These are phyloP conservation scores for Calonectria pseudoreteaudii DNA, from an alignment of 2,329 filamentous ascomycete genomes.

Conservation along the genomic window DNA sequence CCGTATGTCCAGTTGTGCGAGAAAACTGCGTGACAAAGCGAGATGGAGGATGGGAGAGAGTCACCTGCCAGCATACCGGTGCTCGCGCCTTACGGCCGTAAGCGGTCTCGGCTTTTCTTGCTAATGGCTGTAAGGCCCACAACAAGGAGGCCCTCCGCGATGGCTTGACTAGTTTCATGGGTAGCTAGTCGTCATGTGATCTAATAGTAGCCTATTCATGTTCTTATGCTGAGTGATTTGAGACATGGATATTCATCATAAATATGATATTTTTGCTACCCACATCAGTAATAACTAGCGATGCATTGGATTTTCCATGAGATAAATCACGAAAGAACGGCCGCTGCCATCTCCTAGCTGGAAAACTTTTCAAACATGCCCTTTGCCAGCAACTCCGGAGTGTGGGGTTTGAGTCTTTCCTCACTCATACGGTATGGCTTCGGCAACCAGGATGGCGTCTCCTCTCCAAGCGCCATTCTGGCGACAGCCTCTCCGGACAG, in stretches of 20 bases:
- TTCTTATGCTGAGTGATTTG: not conserved
- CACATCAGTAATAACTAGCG: not conserved
- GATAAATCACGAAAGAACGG: not conserved
- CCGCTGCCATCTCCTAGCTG: not conserved
- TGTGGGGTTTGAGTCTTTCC: slow-evolving; percentile 8
- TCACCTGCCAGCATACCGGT: not conserved
- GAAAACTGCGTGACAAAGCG: not conserved
- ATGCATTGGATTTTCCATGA: not conserved
- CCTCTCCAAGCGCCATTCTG: slow-evolving; percentile 39
- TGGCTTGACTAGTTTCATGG: not conserved
- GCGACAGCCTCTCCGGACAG: slow-evolving; percentile 56
- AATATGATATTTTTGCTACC: too few relatives aligned
- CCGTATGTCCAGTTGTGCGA: not conserved
- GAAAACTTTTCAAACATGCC: not conserved
- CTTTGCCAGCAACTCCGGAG: not conserved
- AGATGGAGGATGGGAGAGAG: not conserved
- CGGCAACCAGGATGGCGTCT: slow-evolving; percentile 32
- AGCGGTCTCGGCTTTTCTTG: too few relatives aligned
- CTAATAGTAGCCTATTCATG: not conserved
- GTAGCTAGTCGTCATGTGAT: not conserved
- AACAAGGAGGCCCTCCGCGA: not conserved
- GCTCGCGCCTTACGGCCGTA: not conserved
- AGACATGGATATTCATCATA: not conserved
- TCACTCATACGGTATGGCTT: slow-evolving; percentile 2
- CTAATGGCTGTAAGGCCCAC: not conserved